Evolutionary conservation across 441 rosid species (phyloP), one percentile per base, ranked within the genome.

Genomic region (Syzygium malaccense): DNA sequence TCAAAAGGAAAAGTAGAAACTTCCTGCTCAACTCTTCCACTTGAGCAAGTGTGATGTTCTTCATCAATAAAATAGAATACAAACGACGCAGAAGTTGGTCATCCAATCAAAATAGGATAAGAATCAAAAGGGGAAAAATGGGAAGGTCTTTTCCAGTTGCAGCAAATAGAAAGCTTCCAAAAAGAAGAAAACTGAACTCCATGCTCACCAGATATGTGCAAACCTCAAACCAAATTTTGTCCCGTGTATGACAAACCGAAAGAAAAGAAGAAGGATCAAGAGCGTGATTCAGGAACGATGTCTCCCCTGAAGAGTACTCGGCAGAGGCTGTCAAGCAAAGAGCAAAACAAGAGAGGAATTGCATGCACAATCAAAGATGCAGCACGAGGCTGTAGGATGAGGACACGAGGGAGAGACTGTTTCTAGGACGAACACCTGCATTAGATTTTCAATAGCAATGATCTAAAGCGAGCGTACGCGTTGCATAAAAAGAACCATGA

Each of bases 401-500:
- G 48, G 68, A 62, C 8, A n/a, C 18, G 1, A 14, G 18, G 33
- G 68, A 62, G 30, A 14, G 64, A 58, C 64, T 58, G 26, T 58
- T 58, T 26, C 30, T 26, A 2, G 30, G 30, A 26, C 26, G 64
- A 3, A 58, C 17, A 58, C 64, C 8, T 0, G 7, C 0, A 5
- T 26, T 58, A 58, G 0, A 58, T 26, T 26, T 58, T 3, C 66
- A 58, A 58, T 26, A 26, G 66, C 64, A 58, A 58, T 26, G 30
- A 58, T 58, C 64, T 1, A 0, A 58, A 58, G 7, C 12, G 66
- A 26, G 66, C 30, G 28, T 5, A 12, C 1, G 14, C 14, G 0
- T 12, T 58, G 30, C 66, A 58, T 58, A 26, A 30, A 60, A 60
- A 28, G 66, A 13, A 60, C 4, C 18, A 14, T 5, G 32, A 28